phyloP scores from a whole-genome alignment of 2,329 filamentous ascomycete species.

The Fusarium irregulare region DNA sequence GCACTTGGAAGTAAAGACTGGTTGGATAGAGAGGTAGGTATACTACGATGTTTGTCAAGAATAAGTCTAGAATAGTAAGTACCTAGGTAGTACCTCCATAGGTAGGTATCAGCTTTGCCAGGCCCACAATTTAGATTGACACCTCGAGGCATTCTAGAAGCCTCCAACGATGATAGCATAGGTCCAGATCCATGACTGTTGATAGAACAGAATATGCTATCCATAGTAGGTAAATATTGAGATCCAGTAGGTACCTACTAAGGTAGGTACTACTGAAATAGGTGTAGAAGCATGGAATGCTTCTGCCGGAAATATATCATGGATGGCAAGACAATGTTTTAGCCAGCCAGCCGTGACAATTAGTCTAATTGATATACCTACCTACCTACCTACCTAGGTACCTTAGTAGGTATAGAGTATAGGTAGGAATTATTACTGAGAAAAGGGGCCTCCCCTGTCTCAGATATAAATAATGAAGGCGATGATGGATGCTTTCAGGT shows the following conservation, averaged over 20 bases:
- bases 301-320: neutral
- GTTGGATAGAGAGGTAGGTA: neutral
- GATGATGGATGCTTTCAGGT: conserved; percentile 11
- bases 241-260: too few species aligned
- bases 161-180: neutral
- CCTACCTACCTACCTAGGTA: neutral
- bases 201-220: neutral
- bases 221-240: too few species aligned
- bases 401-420: neutral
- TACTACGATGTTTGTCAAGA: neutral
- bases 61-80: neutral
- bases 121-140: conserved; percentile 33
- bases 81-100: too few species aligned
- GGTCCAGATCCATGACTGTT: neutral
- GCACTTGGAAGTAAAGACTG: neutral
- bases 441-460: conserved; percentile 1
- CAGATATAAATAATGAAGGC: conserved; percentile 6
- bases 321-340: conserved; percentile 18
- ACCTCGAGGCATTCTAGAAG: conserved; percentile 26
- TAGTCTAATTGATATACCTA: neutral
- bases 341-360: conserved; percentile 4
- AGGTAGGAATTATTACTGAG: neutral
- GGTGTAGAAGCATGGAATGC: neutral
- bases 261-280: neutral
- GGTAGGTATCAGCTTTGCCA: conserved; percentile 1